Percentiles rank a stretch among this genome's conserved stretches.
Evolutionary conservation across 257 asterid species (phyloP).

Genomic region (Solanum sitiens): DNA sequence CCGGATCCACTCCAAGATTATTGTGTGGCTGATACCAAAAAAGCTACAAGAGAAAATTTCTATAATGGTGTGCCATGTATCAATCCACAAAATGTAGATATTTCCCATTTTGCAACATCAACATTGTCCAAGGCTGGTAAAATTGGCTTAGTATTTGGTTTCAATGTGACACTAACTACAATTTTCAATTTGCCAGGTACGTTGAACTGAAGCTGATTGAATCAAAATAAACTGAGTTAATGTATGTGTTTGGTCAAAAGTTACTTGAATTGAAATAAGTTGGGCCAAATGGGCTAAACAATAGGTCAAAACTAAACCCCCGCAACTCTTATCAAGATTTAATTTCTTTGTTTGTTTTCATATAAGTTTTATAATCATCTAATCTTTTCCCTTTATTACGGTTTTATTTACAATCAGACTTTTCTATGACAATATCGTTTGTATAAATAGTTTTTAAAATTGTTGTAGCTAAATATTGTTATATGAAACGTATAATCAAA

Average conservation of each 20-base stretch:
- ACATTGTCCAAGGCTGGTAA: slow-evolving; percentile 34
- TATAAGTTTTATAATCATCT: neutral
- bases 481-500: neutral
- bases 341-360: neutral
- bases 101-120: slow-evolving; percentile 48
- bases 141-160: slow-evolving; percentile 19
- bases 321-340: neutral
- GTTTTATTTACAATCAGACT: neutral
- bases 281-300: neutral
- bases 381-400: neutral
- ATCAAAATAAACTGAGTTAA: neutral
- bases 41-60: neutral
- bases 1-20: slow-evolving; percentile 51
- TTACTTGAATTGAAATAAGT: neutral
- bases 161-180: slow-evolving; percentile 29
- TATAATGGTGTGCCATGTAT: slow-evolving; percentile 47
- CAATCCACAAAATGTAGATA: slow-evolving; percentile 20
- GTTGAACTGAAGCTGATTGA: neutral
- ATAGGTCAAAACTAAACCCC: neutral
- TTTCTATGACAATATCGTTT: neutral
- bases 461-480: neutral
- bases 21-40: slow-evolving; percentile 34
- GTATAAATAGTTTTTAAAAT: neutral
- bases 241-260: neutral
- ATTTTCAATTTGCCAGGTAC: neutral